Base-by-base conservation (phyloP, 2,329 filamentous ascomycete genomes). In the Ascomycota sp. region DNA sequence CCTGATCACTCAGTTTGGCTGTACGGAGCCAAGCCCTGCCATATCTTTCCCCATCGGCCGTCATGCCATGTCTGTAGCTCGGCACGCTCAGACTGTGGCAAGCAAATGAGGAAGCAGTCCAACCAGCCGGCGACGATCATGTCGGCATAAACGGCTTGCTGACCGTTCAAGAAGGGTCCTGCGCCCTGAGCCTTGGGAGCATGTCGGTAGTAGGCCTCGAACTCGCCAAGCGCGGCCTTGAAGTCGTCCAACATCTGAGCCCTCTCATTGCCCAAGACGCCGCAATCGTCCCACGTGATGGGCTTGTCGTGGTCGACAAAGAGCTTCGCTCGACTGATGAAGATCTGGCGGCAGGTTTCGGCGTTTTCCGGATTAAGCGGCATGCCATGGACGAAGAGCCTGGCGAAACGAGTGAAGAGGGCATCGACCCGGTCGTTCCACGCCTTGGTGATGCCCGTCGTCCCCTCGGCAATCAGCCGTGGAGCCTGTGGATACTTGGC, bases 101-200 rank as follows among this genome's bases (percentile, higher is more conserved):
- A 40, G 19, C 48, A 52, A 10, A 25, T 41, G 4, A 38, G 35
- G 31, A 57, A 38, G 56, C 66, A 62, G 5, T 52, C 49, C 42
- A 71, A 32, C 66, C 67, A 72, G 1, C 48, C 63, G 2, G 65
- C 66, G 1, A 72, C 56, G 22, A 70, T 65, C 1, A 69, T 40
- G 39, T 72, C 68, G 2, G 63, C 65, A 48, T 70, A 69, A 27
- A 40, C 58, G 1, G 54, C 50, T 40, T 37, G 40, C 1, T 36
- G 28, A 0, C 63, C 65, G 2, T 65, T 46, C 1, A 70, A 17
- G 29, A 62, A 70, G 0, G 62, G 59, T 6, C 64, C 63, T 9
- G 35, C 45, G 0, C 37, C 27, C 28, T 63, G 51, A 4, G 11
- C 20, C 20, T 57, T 68, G 2, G 61, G 32, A 17, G 15, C 15